Percentiles rank a stretch among this genome's conserved stretches.
phyloP scores from a whole-genome alignment of 805 yeast species.

The Schwanniomyces pseudopolymorphus region DNA sequence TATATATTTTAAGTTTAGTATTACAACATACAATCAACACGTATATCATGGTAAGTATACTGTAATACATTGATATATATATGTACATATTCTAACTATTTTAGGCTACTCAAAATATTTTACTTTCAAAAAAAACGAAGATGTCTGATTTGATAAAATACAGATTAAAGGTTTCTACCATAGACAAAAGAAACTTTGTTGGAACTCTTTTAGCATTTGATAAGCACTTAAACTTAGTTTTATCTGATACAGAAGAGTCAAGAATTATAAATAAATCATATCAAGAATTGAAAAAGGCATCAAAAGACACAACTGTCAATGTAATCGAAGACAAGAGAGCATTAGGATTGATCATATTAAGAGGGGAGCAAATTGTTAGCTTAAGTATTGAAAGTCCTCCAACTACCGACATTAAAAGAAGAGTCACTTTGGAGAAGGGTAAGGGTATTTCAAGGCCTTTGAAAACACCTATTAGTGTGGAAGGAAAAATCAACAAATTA shows the following conservation, averaged over 20 bases:
- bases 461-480: slow-evolving; percentile 30
- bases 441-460: slow-evolving; percentile 34
- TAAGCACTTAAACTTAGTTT: slow-evolving; percentile 81
- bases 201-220: slow-evolving; percentile 90
- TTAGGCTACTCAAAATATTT: slow-evolving; percentile 8
- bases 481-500: slow-evolving; percentile 16
- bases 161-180: slow-evolving; percentile 67
- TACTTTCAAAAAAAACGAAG: slow-evolving; percentile 37
- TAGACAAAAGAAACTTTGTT: slow-evolving; percentile 74
- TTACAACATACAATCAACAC: background rate
- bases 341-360: slow-evolving; percentile 75
- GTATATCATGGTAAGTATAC: background rate
- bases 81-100: background rate
- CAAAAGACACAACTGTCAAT: slow-evolving; percentile 23
- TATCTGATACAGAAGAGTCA: slow-evolving; percentile 81
- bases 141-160: slow-evolving; percentile 70
- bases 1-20: too few species aligned
- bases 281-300: slow-evolving; percentile 30
- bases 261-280: slow-evolving; percentile 66
- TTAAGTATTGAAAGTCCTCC: slow-evolving; percentile 66
- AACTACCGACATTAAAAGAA: slow-evolving; percentile 38
- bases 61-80: slow-evolving; percentile 7
- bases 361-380: slow-evolving; percentile 87
- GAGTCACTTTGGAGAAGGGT: slow-evolving; percentile 22
- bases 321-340: slow-evolving; percentile 67